Percentiles rank a stretch among this genome's conserved stretches.
These are phyloP conservation scores for Erigeron canadensis DNA, from an alignment of 129 eudicot species.

Conservation along the genomic window DNA sequence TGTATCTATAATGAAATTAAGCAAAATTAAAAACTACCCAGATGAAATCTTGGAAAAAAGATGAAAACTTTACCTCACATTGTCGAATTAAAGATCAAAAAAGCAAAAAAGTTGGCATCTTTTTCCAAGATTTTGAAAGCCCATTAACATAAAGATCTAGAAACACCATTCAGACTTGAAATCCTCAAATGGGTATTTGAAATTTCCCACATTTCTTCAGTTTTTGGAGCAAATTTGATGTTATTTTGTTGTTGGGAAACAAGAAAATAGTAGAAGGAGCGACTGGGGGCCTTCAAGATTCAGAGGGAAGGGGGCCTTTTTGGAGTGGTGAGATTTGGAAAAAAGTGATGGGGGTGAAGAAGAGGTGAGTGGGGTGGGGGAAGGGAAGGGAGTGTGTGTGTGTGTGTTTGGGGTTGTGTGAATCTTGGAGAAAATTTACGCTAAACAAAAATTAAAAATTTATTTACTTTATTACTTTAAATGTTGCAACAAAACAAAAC, in stretches of 20 bases:
- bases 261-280: too few species aligned
- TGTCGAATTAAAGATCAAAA: constrained; percentile 23
- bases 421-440: constrained; percentile 59
- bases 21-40: constrained; percentile 17
- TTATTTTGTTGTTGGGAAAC: not conserved
- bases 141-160: constrained; percentile 30
- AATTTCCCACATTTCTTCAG: constrained; percentile 28
- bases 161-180: constrained; percentile 27
- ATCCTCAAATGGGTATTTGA: constrained; percentile 22
- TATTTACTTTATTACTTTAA: constrained; percentile 8
- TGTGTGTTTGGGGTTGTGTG: constrained; percentile 50
- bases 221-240: not conserved
- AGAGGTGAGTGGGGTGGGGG: constrained; percentile 24
- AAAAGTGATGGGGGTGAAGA: constrained; percentile 37
- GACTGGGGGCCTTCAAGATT: constrained; percentile 26
- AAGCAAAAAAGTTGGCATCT: constrained; percentile 20
- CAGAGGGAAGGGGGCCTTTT: constrained; percentile 17
- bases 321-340: constrained; percentile 43
- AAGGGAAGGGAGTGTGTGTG: not conserved
- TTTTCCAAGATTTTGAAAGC: constrained; percentile 5
- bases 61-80: constrained; percentile 53
- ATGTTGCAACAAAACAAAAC: constrained; percentile 24
- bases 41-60: constrained; percentile 6
- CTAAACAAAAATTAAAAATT: constrained; percentile 31
- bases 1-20: not conserved